Conservation (phyloP, 345 rosid genomes). For the Xanthoceras sorbifolium region DNA sequence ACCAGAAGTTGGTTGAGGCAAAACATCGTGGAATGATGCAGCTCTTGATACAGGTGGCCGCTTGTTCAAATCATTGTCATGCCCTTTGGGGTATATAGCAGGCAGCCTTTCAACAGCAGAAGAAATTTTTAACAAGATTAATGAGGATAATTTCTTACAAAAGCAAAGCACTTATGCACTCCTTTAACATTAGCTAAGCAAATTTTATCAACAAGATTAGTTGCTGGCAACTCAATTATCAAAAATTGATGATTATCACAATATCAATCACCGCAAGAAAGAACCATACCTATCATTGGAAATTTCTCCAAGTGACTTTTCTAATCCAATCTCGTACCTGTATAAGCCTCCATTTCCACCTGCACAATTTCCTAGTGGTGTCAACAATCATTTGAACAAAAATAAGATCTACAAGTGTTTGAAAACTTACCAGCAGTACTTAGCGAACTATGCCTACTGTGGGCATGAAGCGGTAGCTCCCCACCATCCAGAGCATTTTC, state of each 20-base stretch:
- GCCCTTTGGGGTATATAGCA: constrained; percentile 42
- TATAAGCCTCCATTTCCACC: constrained; percentile 40
- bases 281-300: constrained; percentile 47
- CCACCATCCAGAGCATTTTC: constrained; percentile 32
- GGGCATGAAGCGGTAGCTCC: constrained; percentile 32
- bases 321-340: constrained; percentile 36
- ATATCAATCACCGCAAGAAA: background rate
- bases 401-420: background rate
- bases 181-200: background rate
- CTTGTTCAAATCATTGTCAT: constrained; percentile 40
- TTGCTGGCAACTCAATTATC: background rate
- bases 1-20: constrained; percentile 43
- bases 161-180: background rate
- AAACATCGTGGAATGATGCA: constrained; percentile 54
- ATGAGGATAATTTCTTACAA: background rate
- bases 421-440: constrained; percentile 39
- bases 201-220: background rate
- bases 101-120: constrained; percentile 30
- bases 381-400: constrained; percentile 10
- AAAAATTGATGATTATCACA: background rate
- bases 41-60: constrained; percentile 42
- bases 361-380: constrained; percentile 25
- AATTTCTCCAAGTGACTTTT: constrained; percentile 43
- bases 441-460: constrained; percentile 35
- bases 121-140: background rate